Percentiles rank a stretch among this genome's conserved stretches.
Evolutionary conservation across 768 basidiomycete genomes (phyloP).

Genomic region (Polyporus arcularius): DNA sequence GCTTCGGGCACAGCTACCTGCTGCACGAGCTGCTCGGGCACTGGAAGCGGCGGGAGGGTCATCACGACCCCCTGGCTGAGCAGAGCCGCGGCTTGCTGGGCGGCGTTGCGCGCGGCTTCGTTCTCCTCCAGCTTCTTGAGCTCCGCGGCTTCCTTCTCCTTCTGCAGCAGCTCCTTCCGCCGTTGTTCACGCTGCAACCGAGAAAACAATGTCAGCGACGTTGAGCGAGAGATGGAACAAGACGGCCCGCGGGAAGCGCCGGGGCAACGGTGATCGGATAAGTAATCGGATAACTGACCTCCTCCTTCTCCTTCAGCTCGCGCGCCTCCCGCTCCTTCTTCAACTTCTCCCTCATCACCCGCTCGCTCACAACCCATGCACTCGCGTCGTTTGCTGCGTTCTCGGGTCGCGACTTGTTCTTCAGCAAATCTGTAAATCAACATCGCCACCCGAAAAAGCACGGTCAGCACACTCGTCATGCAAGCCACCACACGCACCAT

Average conservation of each 20-base stretch:
- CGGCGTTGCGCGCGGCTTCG: conserved; percentile 37
- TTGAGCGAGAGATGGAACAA: background rate
- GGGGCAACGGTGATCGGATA: conserved; percentile 7
- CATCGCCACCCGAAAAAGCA: background rate
- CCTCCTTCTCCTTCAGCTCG: conserved; percentile 65
- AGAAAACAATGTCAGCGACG: conserved; percentile 3
- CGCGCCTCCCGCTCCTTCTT: conserved; percentile 73
- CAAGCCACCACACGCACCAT: conserved; percentile 25
- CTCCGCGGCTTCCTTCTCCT: conserved; percentile 61
- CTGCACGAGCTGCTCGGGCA: background rate
- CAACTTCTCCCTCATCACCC: conserved; percentile 72
- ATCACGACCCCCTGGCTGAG: background rate
- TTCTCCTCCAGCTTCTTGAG: conserved; percentile 67
- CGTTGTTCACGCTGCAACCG: conserved; percentile 43
- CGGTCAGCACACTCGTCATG: conserved; percentile 30
- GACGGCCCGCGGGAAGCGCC: background rate
- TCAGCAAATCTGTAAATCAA: conserved; percentile 60
- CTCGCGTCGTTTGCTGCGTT: conserved; percentile 65
- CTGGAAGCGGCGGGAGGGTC: background rate
- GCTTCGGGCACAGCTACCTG: conserved; percentile 11
- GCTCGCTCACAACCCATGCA: conserved; percentile 75
- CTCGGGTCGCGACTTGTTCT: conserved; percentile 83
- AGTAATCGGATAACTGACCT: conserved; percentile 47
- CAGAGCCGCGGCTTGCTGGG: conserved; percentile 18
- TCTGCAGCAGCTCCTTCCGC: conserved; percentile 43